These are phyloP conservation scores for Arthrobotrys musiformis DNA, from an alignment of 2,329 filamentous ascomycete species.

Conservation along the genomic window DNA sequence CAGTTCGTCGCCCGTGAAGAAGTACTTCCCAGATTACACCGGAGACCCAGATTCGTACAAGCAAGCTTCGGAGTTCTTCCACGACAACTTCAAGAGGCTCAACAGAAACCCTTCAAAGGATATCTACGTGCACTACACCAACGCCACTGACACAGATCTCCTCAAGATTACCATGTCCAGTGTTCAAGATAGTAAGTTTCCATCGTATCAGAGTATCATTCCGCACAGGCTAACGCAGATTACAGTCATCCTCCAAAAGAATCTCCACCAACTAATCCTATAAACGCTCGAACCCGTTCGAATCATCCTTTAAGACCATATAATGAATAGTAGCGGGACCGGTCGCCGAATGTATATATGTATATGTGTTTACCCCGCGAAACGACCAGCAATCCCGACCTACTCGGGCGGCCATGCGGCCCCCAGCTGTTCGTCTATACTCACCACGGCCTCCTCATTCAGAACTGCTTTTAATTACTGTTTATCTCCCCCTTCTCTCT, in stretches of 20 bases:
- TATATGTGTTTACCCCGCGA: not conserved
- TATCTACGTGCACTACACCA: conserved; percentile 71
- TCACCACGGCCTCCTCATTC: not conserved
- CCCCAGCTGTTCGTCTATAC: not conserved
- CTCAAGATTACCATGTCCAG: conserved; percentile 87
- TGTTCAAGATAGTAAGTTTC: conserved; percentile 74
- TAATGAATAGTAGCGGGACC: not conserved
- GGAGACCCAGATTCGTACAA: conserved; percentile 78
- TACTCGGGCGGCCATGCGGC: conserved; percentile 35
- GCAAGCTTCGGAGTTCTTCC: conserved; percentile 81
- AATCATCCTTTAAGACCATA: not conserved
- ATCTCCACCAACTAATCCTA: conserved; percentile 59
- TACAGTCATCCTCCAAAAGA: conserved; percentile 59
- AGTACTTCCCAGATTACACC: conserved; percentile 81
- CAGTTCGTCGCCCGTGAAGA: conserved; percentile 74
- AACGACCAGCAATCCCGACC: conserved; percentile 7
- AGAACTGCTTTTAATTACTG: conserved; percentile 1
- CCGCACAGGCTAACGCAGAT: conserved; percentile 8
- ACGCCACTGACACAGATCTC: conserved; percentile 75
- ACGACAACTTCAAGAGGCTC: conserved; percentile 80
- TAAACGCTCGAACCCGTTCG: conserved; percentile 32
- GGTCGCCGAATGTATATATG: not conserved
- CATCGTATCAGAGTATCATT: not conserved
- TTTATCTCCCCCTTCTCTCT: conserved; percentile 30
- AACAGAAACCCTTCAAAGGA: conserved; percentile 72